Base-by-base conservation (phyloP, 148 eudicot genomes). In the Rheum nobile region DNA sequence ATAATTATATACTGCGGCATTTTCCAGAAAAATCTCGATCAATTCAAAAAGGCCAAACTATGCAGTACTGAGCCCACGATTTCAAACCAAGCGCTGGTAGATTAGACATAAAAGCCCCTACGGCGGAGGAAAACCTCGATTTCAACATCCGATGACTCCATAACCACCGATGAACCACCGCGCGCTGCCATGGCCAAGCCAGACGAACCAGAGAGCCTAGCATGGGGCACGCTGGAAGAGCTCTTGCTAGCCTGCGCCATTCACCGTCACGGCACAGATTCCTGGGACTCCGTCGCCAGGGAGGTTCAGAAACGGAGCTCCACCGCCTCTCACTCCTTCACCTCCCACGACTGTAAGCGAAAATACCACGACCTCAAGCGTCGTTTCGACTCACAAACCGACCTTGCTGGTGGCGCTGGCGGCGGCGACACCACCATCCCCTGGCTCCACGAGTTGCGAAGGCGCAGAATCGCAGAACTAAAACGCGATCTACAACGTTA, bases 211-310 rank as follows among this genome's bases (percentile, higher is more conserved):
- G 61, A 72, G 26, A 74, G 31, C 76, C 46, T 57, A 21, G 21
- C 82, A 38, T 88, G 91, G 95, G 90, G 89, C 3, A 90, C 91
- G 48, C 81, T 84, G 48, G 88, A 90, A 75, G 95, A 88, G 72
- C 87, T 90, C 34, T 69, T 90, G 14, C 81, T 90, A 24, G 84
- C 90, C 2, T 86, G 78, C 80, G 91, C 95, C 71, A 89, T 90
- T 0, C 77, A 86, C 74, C 89, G 91, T 9, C 73, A 88, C 77
- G 95, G 95, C 38, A 79, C 82, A 57, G 54, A 72, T 16, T 68
- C 78, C 22, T 90, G 95, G 95, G 85, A 84, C 63, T 79, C 91
- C 75, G 80, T 90, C 55, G 84, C 90, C 32, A 35, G 4, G 4
- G 90, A 88, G 37, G 72, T 89, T n/a, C 79, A 77, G 39, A 83